A percentile compares a stretch with the other conserved stretches of the same genome.
phyloP scores from a whole-genome alignment of 306 rosid genomes.

The Benincasa hispida region DNA sequence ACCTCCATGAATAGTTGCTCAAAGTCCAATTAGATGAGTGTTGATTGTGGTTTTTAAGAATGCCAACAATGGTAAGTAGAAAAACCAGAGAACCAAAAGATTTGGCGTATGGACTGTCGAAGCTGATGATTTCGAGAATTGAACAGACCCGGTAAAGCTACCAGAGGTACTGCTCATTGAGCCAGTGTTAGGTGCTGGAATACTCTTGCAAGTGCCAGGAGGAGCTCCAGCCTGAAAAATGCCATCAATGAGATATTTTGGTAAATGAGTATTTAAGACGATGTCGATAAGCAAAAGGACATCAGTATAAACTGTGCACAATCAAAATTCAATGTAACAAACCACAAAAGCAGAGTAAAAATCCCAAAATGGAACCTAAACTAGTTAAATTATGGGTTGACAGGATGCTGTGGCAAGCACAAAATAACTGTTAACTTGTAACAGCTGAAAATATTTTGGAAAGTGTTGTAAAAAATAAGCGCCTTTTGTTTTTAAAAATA shows the following conservation, averaged over 20 bases:
- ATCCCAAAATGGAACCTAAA: not conserved
- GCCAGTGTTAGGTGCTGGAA: conserved; percentile 37
- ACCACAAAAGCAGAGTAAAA: not conserved
- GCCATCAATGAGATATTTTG: conserved; percentile 3
- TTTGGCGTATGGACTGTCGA: conserved; percentile 29
- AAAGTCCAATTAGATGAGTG: conserved; percentile 1
- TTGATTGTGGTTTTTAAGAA: conserved; percentile 17
- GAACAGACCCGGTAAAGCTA: conserved; percentile 80
- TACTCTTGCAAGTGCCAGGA: conserved; percentile 78
- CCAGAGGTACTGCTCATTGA: conserved; percentile 49
- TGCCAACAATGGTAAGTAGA: conserved; percentile 31
- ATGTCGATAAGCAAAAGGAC: not conserved
- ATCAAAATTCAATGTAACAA: not conserved
- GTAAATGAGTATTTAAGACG: not conserved
- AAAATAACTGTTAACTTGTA: not conserved
- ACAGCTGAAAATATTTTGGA: not conserved
- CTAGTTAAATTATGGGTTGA: not conserved
- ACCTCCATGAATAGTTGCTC: conserved; percentile 26
- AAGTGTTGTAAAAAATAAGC: not conserved
- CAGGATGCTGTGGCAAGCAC: not conserved
- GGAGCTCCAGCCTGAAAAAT: conserved; percentile 72
- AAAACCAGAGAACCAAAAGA: conserved; percentile 16
- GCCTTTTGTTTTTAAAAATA: not conserved
- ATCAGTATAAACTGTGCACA: not conserved
- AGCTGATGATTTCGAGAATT: conserved; percentile 64